Evolutionary conservation across 2,329 filamentous ascomycete species (phyloP).

Genomic region (Exophiala oligosperma): DNA sequence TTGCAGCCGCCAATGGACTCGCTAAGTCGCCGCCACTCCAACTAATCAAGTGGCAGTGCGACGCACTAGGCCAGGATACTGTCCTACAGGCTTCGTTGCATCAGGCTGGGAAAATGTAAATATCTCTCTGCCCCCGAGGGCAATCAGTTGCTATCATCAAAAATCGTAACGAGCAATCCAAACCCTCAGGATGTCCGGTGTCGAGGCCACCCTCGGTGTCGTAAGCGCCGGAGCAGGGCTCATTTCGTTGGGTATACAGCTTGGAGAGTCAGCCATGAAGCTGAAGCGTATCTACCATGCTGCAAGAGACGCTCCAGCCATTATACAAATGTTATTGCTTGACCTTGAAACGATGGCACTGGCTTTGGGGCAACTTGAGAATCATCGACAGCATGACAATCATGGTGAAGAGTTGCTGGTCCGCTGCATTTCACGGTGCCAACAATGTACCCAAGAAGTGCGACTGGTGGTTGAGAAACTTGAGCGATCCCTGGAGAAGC

Average conservation of each 20-base stretch:
- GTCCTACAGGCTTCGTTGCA: not conserved
- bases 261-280: constrained; percentile 6
- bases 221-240: constrained; percentile 3
- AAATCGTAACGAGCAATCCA: not conserved
- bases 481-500: constrained; percentile 3
- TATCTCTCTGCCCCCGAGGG: not conserved
- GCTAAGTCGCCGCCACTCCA: too few relatives aligned
- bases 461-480: constrained; percentile 3
- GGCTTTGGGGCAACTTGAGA: constrained; percentile 1
- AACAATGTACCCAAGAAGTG: constrained; percentile 1
- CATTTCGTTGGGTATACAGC: constrained; percentile 8
- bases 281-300: constrained; percentile 9
- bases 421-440: constrained; percentile 4
- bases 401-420: not conserved
- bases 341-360: constrained; percentile 12
- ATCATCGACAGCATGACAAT: not conserved
- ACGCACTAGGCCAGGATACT: not conserved
- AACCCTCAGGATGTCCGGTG: not conserved
- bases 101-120: not conserved
- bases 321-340: not conserved
- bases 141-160: not conserved
- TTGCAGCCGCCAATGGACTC: too few relatives aligned
- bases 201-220: not conserved
- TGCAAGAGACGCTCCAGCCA: constrained; percentile 2
- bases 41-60: too few relatives aligned